Evolutionary conservation across 768 basidiomycete species (phyloP).

Genomic region (Termitomyces sp.): DNA sequence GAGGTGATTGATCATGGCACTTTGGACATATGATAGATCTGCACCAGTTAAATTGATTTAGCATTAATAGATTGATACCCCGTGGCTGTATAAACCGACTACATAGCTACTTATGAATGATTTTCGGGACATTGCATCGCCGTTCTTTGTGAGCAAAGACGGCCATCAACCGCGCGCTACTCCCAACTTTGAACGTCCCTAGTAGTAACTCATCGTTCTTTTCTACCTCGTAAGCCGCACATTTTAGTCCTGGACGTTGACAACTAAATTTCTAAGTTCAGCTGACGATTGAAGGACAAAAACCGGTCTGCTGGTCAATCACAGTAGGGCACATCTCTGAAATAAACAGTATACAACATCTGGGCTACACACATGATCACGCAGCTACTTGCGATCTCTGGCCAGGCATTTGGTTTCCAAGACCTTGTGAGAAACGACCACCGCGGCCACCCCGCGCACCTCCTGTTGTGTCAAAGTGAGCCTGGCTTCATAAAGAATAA

Average conservation of each 20-base stretch:
- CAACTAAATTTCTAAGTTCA: not conserved
- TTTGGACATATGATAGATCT: not conserved
- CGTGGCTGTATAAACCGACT: not conserved
- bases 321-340: not conserved
- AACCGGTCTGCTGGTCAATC: not conserved
- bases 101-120: not conserved
- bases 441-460: slow-evolving; percentile 67
- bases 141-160: not conserved
- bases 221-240: not conserved
- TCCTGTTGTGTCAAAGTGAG: slow-evolving; percentile 30
- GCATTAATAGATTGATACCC: slow-evolving; percentile 4
- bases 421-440: slow-evolving; percentile 76
- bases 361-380: not conserved
- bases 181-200: no score
- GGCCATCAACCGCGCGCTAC: no score
- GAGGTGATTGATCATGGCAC: not conserved
- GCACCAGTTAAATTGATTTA: not conserved
- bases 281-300: not conserved
- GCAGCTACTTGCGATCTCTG: slow-evolving; percentile 24
- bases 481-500: not conserved
- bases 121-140: not conserved
- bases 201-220: no score
- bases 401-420: slow-evolving; percentile 74
- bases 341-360: not conserved
- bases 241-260: no score